Base-by-base conservation (phyloP, 2,329 filamentous ascomycete genomes). In the Fusarium begoniae region DNA sequence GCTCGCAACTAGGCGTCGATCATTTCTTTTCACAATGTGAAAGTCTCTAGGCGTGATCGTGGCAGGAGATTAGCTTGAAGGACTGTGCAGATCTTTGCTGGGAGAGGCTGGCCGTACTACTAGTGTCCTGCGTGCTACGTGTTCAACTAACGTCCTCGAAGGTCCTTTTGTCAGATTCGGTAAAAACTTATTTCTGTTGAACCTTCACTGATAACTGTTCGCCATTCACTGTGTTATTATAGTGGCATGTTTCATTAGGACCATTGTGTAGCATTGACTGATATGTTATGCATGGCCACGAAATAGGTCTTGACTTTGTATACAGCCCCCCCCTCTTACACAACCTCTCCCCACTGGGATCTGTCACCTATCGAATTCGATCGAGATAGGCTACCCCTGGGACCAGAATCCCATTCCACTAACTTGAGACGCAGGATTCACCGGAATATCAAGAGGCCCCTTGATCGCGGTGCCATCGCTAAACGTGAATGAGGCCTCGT, bases 341-440 rank as follows among this genome's bases (percentile, higher is more conserved):
- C 4, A 37, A 20, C 5, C 11, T 12, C 32, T 11, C 32, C 9
- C 8, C 3, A 15, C 28, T 10, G 6, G 13, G 18, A 22, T 37
- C 5, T 8, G 4, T 6, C 12, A 12, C 7, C 10, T 6, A 5
- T 54, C 2, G 5, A 12, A 17, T 40, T 8, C 10, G 13, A 8
- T 14, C 5, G 5, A 17, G 10, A 54, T 26, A 5, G 6, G 0
- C 6, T n/a, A 54, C 5, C 15, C 13, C 51, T 28, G 35, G 15
- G 14, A 6, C 35, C 18, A 54, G 4, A 2, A 0, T 13, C 32
- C 51, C 1, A 3, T 18, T 22, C 32, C 35, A 13, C 2, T 6
- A 17, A 38, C 51, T 7, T 8, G 24, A 40, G 35, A 28, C 7
- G 18, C 20, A 11, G 35, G 51, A 14, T 4, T 13, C 0, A 54